Percentiles rank a stretch among this genome's conserved stretches.
These are phyloP conservation scores for Cryoendolithus antarcticus DNA, from an alignment of 2,329 filamentous ascomycete species.

Conservation along the genomic window DNA sequence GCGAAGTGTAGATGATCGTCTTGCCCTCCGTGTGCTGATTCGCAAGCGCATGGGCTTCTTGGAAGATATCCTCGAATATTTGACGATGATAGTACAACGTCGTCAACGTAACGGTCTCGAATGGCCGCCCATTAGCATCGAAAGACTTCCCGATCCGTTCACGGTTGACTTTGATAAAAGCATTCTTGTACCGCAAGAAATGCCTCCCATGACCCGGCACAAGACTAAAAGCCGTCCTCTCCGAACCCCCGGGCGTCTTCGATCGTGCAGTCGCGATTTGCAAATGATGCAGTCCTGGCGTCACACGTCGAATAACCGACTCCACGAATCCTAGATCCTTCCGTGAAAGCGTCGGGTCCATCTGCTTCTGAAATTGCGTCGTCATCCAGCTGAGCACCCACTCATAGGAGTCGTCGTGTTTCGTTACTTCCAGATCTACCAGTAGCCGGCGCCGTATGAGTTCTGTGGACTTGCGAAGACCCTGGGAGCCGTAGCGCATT, in stretches of 20 bases:
- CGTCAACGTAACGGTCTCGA: slow-evolving; percentile 87
- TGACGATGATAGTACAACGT: slow-evolving; percentile 81
- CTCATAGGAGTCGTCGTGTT: slow-evolving; percentile 81
- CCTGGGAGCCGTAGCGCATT: slow-evolving; percentile 68
- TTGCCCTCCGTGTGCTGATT: slow-evolving; percentile 76
- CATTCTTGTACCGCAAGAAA: slow-evolving; percentile 72
- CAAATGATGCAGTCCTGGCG: slow-evolving; percentile 49
- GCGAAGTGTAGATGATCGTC: slow-evolving; percentile 78
- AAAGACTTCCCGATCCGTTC: slow-evolving; percentile 71
- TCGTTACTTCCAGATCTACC: slow-evolving; percentile 90
- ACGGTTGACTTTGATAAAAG: slow-evolving; percentile 76
- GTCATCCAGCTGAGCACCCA: slow-evolving; percentile 96
- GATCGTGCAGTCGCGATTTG: slow-evolving; percentile 53
- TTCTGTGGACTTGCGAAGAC: slow-evolving; percentile 57
- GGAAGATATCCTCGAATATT: slow-evolving; percentile 82
- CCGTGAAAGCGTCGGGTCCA: slow-evolving; percentile 24
- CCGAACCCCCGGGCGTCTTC: slow-evolving; percentile 52
- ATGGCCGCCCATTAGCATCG: slow-evolving; percentile 73
- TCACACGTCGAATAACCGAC: slow-evolving; percentile 43
- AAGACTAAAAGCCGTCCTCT: slow-evolving; percentile 70
- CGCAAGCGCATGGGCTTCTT: slow-evolving; percentile 72
- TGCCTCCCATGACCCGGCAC: slow-evolving; percentile 87
- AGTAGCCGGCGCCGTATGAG: slow-evolving; percentile 75
- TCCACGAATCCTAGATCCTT: slow-evolving; percentile 34
- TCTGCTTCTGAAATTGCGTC: slow-evolving; percentile 32